Base-by-base conservation (phyloP, 768 basidiomycete genomes). In the Mrakia blollopis region DNA sequence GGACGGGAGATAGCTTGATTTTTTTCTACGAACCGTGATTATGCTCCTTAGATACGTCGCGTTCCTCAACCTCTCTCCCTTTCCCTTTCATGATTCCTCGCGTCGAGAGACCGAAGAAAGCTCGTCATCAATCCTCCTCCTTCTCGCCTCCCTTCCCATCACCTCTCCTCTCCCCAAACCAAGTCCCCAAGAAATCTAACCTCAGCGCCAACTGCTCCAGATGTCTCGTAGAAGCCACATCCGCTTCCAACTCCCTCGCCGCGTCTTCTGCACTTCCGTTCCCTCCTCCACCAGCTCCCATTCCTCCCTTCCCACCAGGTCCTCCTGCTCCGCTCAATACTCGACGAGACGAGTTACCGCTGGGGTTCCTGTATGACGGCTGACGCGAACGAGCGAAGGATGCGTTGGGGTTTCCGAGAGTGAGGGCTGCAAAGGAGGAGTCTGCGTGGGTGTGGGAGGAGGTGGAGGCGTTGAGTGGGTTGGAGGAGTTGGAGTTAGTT, bases 201-300 rank as follows among this genome's bases (percentile, higher is more conserved):
- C 73, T 47, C 39, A 74, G 4, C 16, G 73, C 73, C 18, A 74
- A 30, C 62, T 41, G 30, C 28, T 74, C 73, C n/a, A 74, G 23
- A 65, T 74, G 73, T 30, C 61, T 50, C 39, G 30, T 63, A 21
- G 44, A 35, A 14, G 73, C 61, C n/a, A 74, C 73, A 28, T 74
- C 73, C 44, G 73, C 73, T 18, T 74, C 73, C 37, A 74, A 32
- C 73, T 74, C 73, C 14, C 28, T 44, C 39, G 41, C 61, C 25
- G n/a, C 41, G 21, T 63, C 39, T 8, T 32, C 60, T 16, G 50
- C 37, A 35, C 61, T 52, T 23, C 57, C 30, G 16, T 11, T 25
- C 21, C 23, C 35, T 10, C 41, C n/a, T 47, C 41, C 37, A 21
- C 41, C 37, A 21, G 63, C 14, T 18, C 63, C n/a, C 0, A 3